Base-by-base conservation (phyloP, 2,329 filamentous ascomycete genomes). In the Aspergillus aculeatinus region DNA sequence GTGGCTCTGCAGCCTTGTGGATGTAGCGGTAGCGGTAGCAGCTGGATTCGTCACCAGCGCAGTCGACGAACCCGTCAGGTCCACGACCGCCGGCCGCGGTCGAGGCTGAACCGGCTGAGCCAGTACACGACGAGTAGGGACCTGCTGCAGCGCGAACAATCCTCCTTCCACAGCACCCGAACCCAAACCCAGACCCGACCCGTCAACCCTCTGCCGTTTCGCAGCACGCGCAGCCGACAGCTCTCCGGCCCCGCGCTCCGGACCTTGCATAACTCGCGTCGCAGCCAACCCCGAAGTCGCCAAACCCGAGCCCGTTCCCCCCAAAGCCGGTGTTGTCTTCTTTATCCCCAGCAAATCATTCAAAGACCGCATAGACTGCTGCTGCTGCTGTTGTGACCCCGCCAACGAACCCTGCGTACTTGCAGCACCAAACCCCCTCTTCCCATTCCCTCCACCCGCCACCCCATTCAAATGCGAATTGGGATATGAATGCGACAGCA, bases 301-400 rank as follows among this genome's bases (percentile, higher is more conserved):
- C n/a, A n/a, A n/a, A n/a, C 33, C 33, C 33, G 33, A 29, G 27
- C 27, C 27, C 7, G 9, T 29, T 6, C 27, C 27, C 27, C 27
- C 27, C 27, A 29, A 9, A 29, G 27, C 5, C 9, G 27, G 27
- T 2, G 7, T 29, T 0, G 87, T 85, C 57, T 83, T 87, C 11
- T 85, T 85, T 1, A 85, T 86, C 1, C 87, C 88, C 29, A 92
- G 81, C 14, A 92, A 68, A 53, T 87, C 81, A 65, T 86, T 87
- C 33, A 89, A 72, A 4, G 86, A 84, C 64, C 83, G 84, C 9
- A 55, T 31, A 12, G 33, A 35, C 33, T 12, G 33, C 50, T 81
- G 82, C 44, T 80, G 70, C 60, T 82, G 29, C 16, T 12, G 27
- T 7, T 29, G 27, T 3, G 27, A 29, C 27, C 27, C 7, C 27